These are phyloP conservation scores for Tylopilus vinaceipallidus DNA, from an alignment of 768 basidiomycete species.

Conservation along the genomic window DNA sequence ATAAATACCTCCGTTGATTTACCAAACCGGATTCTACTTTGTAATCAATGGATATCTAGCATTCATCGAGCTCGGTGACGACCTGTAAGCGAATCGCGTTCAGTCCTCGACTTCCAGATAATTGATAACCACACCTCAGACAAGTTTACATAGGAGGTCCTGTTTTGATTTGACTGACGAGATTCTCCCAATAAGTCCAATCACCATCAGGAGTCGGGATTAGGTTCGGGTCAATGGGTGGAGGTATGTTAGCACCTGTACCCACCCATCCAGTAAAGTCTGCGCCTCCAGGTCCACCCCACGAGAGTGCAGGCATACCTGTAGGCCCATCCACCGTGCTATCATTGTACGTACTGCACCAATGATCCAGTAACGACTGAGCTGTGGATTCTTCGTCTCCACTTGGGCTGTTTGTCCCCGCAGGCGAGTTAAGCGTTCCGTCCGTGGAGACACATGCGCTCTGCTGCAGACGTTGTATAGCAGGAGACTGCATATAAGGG, in stretches of 20 bases:
- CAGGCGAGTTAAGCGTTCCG: slow-evolving; percentile 51
- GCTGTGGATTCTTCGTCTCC: slow-evolving; percentile 76
- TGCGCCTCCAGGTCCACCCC: slow-evolving; percentile 56
- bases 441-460: slow-evolving; percentile 40
- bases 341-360: slow-evolving; percentile 79
- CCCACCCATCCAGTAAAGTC: slow-evolving; percentile 63
- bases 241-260: slow-evolving; percentile 35
- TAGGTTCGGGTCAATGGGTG: slow-evolving; percentile 43
- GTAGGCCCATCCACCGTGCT: slow-evolving; percentile 52
- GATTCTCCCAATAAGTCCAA: slow-evolving; percentile 78
- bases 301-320: slow-evolving; percentile 48
- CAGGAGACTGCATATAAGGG: slow-evolving; percentile 41
- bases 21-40: slow-evolving; percentile 10
- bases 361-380: slow-evolving; percentile 78
- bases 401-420: slow-evolving; percentile 64
- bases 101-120: background rate
- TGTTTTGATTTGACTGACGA: slow-evolving; percentile 56
- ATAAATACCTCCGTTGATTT: slow-evolving; percentile 6
- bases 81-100: background rate
- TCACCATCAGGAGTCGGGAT: slow-evolving; percentile 60
- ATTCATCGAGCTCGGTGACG: background rate
- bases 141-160: slow-evolving; percentile 32
- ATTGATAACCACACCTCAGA: background rate
- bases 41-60: slow-evolving; percentile 2
- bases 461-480: slow-evolving; percentile 63